phyloP scores from a whole-genome alignment of 2,329 filamentous ascomycete species.

The Tolypocladium guangdongense region DNA sequence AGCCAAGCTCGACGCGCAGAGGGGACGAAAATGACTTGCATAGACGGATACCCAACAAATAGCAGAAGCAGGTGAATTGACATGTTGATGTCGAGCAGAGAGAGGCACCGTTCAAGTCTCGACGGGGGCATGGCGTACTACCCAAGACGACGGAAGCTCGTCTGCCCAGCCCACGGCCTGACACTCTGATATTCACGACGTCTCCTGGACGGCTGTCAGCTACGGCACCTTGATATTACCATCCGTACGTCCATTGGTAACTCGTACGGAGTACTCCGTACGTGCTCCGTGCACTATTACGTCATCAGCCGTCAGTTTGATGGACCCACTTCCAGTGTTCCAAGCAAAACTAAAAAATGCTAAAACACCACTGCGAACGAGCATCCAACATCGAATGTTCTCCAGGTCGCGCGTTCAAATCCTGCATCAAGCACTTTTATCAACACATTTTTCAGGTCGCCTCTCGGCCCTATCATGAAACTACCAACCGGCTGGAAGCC shows the following conservation, averaged over 20 bases:
- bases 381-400: background rate
- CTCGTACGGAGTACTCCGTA: no score
- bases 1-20: slow-evolving; percentile 16
- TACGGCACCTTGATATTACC: background rate
- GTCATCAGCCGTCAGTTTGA: background rate
- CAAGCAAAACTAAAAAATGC: no score
- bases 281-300: background rate
- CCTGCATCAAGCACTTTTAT: slow-evolving; percentile 2
- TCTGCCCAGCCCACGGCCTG: background rate
- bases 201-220: background rate
- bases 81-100: background rate
- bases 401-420: slow-evolving; percentile 9
- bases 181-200: background rate
- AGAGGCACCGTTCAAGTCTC: background rate
- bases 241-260: no score
- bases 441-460: background rate
- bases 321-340: background rate
- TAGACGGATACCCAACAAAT: background rate
- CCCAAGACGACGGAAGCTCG: no score
- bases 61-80: background rate
- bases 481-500: slow-evolving; percentile 4
- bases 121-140: background rate
- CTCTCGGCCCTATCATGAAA: slow-evolving; percentile 13
- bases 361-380: no score
- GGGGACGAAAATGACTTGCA: background rate